phyloP scores from a whole-genome alignment of 306 rosid genomes.

The Betula pendula region DNA sequence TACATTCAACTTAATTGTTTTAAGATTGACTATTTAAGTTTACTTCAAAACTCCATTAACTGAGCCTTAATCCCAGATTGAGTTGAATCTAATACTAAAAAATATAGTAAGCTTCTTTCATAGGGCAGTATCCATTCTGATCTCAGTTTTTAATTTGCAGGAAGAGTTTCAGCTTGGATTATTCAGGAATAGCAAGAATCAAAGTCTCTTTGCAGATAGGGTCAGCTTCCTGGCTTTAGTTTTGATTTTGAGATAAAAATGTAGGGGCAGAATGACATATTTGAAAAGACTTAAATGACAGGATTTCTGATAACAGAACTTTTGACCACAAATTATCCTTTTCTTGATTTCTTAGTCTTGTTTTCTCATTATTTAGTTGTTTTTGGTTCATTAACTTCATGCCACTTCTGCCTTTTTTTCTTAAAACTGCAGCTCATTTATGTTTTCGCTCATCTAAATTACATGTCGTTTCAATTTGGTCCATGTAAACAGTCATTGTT shows the following conservation, averaged over 20 bases:
- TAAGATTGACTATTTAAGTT: background rate
- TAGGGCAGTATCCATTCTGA: background rate
- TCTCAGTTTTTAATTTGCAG: conserved; percentile 21
- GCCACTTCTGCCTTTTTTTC: background rate
- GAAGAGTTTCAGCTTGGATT: conserved; percentile 64
- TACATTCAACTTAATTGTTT: background rate
- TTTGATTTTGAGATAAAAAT: too few relatives aligned
- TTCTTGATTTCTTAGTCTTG: too few relatives aligned
- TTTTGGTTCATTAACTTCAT: background rate
- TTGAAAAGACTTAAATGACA: too few relatives aligned
- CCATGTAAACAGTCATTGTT: too few relatives aligned
- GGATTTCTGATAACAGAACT: too few relatives aligned
- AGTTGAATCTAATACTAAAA: background rate
- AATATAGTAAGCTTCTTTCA: background rate
- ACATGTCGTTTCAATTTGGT: too few relatives aligned
- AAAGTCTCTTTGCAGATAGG: conserved; percentile 46
- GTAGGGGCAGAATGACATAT: too few relatives aligned
- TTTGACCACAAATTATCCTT: too few relatives aligned
- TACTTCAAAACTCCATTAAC: background rate
- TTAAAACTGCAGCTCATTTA: background rate
- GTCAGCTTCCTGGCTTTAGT: conserved; percentile 27
- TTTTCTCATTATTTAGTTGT: too few relatives aligned
- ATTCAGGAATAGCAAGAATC: conserved; percentile 46
- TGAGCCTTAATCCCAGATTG: background rate
- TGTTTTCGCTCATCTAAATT: too few relatives aligned